Evolutionary conservation across 148 eudicot species (phyloP).

Genomic region (Spergularia marina): DNA sequence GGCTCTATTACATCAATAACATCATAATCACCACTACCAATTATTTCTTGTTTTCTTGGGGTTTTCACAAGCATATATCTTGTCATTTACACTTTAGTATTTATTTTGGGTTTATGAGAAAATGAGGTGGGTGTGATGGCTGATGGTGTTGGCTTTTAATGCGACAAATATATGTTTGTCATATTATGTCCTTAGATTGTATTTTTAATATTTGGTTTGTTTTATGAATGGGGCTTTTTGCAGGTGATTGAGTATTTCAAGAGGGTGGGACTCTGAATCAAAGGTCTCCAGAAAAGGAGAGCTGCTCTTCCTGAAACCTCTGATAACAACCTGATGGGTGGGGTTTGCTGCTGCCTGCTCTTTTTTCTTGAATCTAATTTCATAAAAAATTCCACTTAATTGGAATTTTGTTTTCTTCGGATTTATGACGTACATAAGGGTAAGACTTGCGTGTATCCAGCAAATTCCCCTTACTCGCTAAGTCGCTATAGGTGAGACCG

Average conservation of each 20-base stretch:
- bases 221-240: conserved; percentile 18
- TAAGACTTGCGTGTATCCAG: too few relatives aligned
- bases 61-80: neutral
- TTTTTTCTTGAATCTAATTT: neutral
- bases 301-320: neutral
- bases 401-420: too few relatives aligned
- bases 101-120: neutral
- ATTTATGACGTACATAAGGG: too few relatives aligned
- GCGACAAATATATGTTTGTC: conserved; percentile 33
- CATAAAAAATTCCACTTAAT: too few relatives aligned
- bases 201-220: neutral
- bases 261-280: conserved; percentile 39
- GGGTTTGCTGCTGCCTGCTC: conserved; percentile 11
- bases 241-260: conserved; percentile 43
- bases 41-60: too few relatives aligned
- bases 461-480: too few relatives aligned
- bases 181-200: conserved; percentile 15
- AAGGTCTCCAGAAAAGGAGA: conserved; percentile 38
- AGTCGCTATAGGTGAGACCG: too few relatives aligned
- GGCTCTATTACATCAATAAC: too few relatives aligned
- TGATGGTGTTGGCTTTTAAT: conserved; percentile 24
- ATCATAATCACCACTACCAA: too few relatives aligned
- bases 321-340: conserved; percentile 31
- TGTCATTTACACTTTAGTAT: neutral
- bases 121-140: neutral